Evolutionary conservation across 1,284 basidiomycete genomes (phyloP).

Genomic region (Leccinum glutinopallens): DNA sequence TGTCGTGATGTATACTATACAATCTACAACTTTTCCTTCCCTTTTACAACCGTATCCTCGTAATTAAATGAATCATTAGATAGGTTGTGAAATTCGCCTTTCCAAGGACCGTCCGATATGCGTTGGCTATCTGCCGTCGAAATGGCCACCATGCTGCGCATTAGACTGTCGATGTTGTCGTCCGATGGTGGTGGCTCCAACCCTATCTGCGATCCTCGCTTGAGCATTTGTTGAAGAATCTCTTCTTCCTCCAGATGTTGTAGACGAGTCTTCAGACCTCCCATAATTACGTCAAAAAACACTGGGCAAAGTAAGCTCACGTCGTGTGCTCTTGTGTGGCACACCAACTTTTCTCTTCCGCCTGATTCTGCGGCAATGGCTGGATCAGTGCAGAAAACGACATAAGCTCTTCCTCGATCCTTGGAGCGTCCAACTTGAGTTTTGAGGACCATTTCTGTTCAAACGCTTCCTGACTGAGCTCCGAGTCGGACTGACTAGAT

Average conservation of each 20-base stretch:
- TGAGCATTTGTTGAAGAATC: slow-evolving; percentile 60
- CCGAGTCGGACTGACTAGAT: slow-evolving; percentile 56
- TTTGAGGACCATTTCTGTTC: slow-evolving; percentile 53
- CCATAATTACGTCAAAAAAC: slow-evolving; percentile 52
- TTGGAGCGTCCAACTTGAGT: slow-evolving; percentile 35
- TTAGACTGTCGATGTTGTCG: slow-evolving; percentile 60
- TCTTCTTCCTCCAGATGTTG: slow-evolving; percentile 66
- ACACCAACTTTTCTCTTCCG: slow-evolving; percentile 36
- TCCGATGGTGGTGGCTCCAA: slow-evolving; percentile 54
- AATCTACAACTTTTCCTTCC: slow-evolving; percentile 27
- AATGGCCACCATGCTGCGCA: slow-evolving; percentile 60
- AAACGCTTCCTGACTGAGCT: slow-evolving; percentile 53
- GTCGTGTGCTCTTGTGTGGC: slow-evolving; percentile 2
- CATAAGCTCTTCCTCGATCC: slow-evolving; percentile 34
- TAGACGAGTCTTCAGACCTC: slow-evolving; percentile 52
- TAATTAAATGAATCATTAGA: slow-evolving; percentile 26
- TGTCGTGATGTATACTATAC: neutral
- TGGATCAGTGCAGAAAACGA: slow-evolving; percentile 31
- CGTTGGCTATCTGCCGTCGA: slow-evolving; percentile 21
- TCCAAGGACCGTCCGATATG: slow-evolving; percentile 36
- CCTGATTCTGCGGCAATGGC: slow-evolving; percentile 29
- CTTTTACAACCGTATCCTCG: slow-evolving; percentile 33
- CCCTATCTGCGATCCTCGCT: slow-evolving; percentile 55
- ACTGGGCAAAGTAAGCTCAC: slow-evolving; percentile 29
- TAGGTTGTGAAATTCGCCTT: slow-evolving; percentile 16